Conservation (phyloP, 2,329 filamentous ascomycete species). For the Grosmannia huntii region DNA sequence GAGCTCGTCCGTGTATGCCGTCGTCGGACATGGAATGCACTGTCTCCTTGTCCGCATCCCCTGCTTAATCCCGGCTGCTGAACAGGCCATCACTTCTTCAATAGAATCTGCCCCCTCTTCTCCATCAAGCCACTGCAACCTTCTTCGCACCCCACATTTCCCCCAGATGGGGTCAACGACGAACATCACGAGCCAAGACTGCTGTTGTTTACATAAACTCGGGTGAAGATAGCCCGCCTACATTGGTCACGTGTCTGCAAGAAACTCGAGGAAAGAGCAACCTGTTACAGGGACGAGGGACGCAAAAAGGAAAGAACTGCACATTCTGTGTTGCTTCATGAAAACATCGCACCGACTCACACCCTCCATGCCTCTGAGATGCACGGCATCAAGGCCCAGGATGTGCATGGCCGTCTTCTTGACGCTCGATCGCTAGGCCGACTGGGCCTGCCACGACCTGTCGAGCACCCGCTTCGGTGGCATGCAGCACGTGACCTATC, state of each 20-base stretch:
- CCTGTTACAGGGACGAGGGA: too few species aligned
- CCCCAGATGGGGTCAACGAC: background rate
- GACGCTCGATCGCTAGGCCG: constrained; percentile 66
- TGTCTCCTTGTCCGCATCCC: too few species aligned
- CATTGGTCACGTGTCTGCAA: too few species aligned
- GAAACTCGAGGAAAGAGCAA: too few species aligned
- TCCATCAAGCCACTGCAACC: background rate
- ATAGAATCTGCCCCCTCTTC: background rate
- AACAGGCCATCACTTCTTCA: too few species aligned
- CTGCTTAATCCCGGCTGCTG: too few species aligned
- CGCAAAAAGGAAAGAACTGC: too few species aligned
- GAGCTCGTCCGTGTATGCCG: background rate
- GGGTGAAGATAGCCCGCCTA: too few species aligned
- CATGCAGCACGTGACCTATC: constrained; percentile 67
- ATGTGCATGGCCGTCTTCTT: constrained; percentile 62
- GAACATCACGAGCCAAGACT: background rate
- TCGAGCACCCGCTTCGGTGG: constrained; percentile 57
- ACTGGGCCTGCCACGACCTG: constrained; percentile 71
- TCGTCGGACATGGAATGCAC: background rate
- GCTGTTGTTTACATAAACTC: too few species aligned
- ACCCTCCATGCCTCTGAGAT: constrained; percentile 30
- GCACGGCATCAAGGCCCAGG: constrained; percentile 31
- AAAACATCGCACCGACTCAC: too few species aligned
- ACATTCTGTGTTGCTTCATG: too few species aligned
- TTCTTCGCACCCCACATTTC: background rate